These are phyloP conservation scores for Leishmania turanica DNA, from an alignment of 208 protist genomes.

Conservation along the genomic window DNA sequence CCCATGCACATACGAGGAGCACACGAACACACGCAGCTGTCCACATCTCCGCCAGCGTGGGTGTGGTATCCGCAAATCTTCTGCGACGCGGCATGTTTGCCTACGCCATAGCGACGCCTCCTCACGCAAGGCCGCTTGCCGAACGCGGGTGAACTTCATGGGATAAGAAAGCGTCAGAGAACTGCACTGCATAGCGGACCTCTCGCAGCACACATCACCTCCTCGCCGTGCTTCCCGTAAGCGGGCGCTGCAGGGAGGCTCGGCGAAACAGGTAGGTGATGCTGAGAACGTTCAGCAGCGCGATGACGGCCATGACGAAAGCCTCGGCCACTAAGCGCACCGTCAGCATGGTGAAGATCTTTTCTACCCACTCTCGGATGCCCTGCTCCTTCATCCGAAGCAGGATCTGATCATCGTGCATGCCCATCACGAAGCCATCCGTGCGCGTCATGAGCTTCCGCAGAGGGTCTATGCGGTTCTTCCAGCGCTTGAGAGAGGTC, in stretches of 20 bases:
- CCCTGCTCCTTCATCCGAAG: conserved; percentile 64
- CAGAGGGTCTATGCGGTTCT: conserved; percentile 77
- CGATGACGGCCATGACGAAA: conserved; percentile 58
- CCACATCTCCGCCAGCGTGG: neutral
- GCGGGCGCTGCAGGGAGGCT: neutral
- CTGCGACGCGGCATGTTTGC: neutral
- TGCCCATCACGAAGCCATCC: conserved; percentile 71
- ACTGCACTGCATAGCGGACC: neutral
- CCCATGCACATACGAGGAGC: neutral
- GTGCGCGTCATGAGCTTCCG: conserved; percentile 61
- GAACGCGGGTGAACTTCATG: neutral
- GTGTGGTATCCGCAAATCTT: neutral
- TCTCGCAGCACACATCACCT: neutral
- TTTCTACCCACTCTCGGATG: conserved; percentile 67
- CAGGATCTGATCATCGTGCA: conserved; percentile 84
- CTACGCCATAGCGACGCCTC: neutral
- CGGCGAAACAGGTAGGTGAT: conserved; percentile 43
- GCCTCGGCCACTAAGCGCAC: conserved; percentile 62
- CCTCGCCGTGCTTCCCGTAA: neutral
- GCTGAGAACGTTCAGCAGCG: conserved; percentile 56
- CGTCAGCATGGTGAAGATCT: conserved; percentile 53
- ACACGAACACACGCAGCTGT: neutral
- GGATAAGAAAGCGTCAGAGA: neutral
- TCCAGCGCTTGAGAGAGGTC: conserved; percentile 80
- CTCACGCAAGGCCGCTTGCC: neutral